These are phyloP conservation scores for Aspergillus biplanus DNA, from an alignment of 495 filamentous ascomycete genomes.

Conservation along the genomic window DNA sequence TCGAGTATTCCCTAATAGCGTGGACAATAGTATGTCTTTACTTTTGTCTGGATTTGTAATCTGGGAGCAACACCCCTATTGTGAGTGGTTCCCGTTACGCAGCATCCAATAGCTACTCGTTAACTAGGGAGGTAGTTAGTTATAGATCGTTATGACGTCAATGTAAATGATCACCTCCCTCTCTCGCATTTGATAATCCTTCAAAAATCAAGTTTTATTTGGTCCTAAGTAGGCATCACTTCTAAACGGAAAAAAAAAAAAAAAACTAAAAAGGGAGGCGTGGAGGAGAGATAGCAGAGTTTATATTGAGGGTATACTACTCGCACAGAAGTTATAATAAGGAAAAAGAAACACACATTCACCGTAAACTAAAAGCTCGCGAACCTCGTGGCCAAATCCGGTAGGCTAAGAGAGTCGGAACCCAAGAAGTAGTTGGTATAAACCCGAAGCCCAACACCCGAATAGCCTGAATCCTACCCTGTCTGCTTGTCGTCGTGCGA, in stretches of 20 bases:
- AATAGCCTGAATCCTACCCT: background rate
- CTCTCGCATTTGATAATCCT: too few species aligned
- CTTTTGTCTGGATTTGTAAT: too few species aligned
- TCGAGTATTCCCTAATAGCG: too few species aligned
- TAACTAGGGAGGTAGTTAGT: too few species aligned
- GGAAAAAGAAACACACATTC: background rate
- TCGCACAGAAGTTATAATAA: background rate
- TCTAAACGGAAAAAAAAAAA: background rate
- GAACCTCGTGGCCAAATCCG: too few species aligned
- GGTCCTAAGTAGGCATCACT: background rate
- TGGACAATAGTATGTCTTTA: too few species aligned
- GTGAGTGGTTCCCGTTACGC: too few species aligned
- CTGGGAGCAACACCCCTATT: too few species aligned
- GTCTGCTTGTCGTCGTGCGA: background rate
- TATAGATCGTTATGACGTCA: too few species aligned
- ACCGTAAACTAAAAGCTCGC: background rate
- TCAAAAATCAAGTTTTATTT: too few species aligned
- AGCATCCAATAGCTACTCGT: too few species aligned
- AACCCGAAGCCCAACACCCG: background rate
- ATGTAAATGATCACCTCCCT: too few species aligned
- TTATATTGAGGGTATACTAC: background rate
- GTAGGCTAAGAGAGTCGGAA: background rate
- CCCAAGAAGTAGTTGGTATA: slow-evolving; percentile 7
- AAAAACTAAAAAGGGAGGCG: background rate
- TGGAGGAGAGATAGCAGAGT: background rate